Base-by-base conservation (phyloP, 2,329 filamentous ascomycete genomes). In the Ascochyta lentis region DNA sequence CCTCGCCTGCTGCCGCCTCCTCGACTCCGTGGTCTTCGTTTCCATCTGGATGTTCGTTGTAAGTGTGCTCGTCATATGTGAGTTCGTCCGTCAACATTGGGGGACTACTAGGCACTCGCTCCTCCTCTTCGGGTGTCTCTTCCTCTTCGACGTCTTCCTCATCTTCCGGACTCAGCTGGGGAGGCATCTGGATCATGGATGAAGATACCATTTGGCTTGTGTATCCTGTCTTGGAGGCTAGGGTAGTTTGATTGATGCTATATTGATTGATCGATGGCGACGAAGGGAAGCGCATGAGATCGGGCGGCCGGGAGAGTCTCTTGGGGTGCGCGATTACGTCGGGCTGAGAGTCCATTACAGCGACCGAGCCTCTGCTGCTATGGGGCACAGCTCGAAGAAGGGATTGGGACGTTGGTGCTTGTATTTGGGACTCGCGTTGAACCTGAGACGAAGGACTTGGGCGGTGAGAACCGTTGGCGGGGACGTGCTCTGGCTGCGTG, bases 261-360 rank as follows among this genome's bases (percentile, higher is more conserved):
- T 74, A 75, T 35, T 71, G 66, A 37, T 72, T 71, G 15, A 59
- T 59, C 2, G 71, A 73, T 4, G 74, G 69, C 10, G 74, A 78
- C 1, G 78, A 78, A 19, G 70, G 69, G n/a, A 75, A 69, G 5
- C 69, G 62, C 8, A 68, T 49, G 12, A 61, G 56, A 34, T 67
- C 69, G n/a, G 71, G 72, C 22, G 48, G 53, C 22, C 56, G 67
- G 6, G 59, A 64, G 35, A 68, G 57, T 45, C 64, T 68, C 8
- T 72, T 67, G 13, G 65, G 49, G 26, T 70, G 59, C 13, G 58
- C 60, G 43, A 58, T 61, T 15, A 63, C 59, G 9, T 74, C 69
- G 10, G 77, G 77, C 49, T 81, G 79, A 15, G 80, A 82, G 53
- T 81, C 76, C 53, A 78, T 78, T 16, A 81, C 70, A 8, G 79